Evolutionary conservation across 495 filamentous ascomycete species (phyloP), one percentile per base, ranked within the genome.

Genomic region (Neurospora sp.): DNA sequence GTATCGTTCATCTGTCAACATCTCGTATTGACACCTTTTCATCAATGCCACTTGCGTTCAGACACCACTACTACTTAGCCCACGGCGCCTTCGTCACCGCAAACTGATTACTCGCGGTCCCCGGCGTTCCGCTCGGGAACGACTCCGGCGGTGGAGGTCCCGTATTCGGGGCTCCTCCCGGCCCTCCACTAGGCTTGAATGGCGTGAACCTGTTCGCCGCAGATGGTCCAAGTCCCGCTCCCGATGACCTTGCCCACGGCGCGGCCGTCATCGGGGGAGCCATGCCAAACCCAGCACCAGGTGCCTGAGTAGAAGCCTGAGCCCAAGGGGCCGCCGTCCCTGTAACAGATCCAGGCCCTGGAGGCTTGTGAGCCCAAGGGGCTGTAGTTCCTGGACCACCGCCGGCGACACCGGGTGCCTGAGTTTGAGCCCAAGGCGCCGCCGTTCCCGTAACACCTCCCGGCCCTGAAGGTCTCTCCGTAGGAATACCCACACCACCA

Each of bases 301-400:
- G 76, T 79, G 80, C 80, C 35, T 70, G 73, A 41, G 74, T 1
- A 59, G 42, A 31, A 20, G 80, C 74, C 44, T 82, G 77, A 11
- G 80, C 78, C 83, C 83, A 85, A 7, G 82, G 83, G 11, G 81
- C 83, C 22, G 77, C 78, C 22, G 79, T 85, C 27, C 79, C 80
- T 22, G 65, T 59, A 1, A 76, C 73, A 22, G 69, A 69, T 7
- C 74, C 71, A 38, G 41, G 10, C 5, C 61, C 48, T 10, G 10
- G 35, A 22, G 41, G n/a, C 2, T 18, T 65, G 31, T 41, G 20
- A 9, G 40, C 22, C 20, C 40, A 71, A 18, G 70, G 22, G 1
- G 39, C 31, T 14, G 38, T 18, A 7, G 40, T 41, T 37, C 41
- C 46, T 27, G 20, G 46, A 53, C 46, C 46, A 53, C 3, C 46